Base-by-base conservation (phyloP, 495 filamentous ascomycete species). In the Aspergillus haitiensis region DNA sequence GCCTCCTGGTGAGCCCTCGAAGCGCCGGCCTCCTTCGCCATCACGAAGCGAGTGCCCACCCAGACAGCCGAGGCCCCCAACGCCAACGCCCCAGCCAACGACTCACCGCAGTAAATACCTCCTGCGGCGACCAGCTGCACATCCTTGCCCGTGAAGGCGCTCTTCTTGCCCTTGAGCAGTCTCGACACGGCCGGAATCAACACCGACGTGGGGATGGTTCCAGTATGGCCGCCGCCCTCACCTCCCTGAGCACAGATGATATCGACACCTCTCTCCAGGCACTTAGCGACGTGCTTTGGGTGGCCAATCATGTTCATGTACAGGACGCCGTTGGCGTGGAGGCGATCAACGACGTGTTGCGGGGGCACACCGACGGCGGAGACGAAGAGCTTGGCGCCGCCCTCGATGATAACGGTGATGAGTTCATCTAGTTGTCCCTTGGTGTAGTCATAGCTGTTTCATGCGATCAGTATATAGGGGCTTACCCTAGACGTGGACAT, bases 241-340 rank as follows among this genome's bases (percentile, higher is more conserved):
- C 92, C 90, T 70, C 91, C 91, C 73, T 96, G 91, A 27, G 92
- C 91, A 73, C 92, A 95, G 75, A 96, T 95, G 63, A 95, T 87
- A 70, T 96, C 91, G 59, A 81, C 87, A 64, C 94, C 94, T 51
- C 90, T 83, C n/a, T 90, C 93, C 56, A 98, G 80, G 71, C 88
- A 90, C 82, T 97, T 97, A 70, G 87, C 81, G 53, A 96, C 92
- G 78, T 98, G 94, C 84, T 98, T 98, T 62, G 94, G 94, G 83
- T 98, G 93, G 58, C 93, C 93, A 72, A 98, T 94, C 94, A 98
- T 98, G 85, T 98, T 98, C 94, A 98, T 98, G 84, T 93, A 96
- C 56, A 96, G 81, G 62, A 98, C 81, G 54, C 92, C 92, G 68
- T 83, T 78, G 62, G 84, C 83, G 83, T 98, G 94, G 37, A 98